Evolutionary conservation across 75 land plant species (phyloP), one percentile per base, ranked within the genome.

Genomic region (Pseudotsuga menziesii): DNA sequence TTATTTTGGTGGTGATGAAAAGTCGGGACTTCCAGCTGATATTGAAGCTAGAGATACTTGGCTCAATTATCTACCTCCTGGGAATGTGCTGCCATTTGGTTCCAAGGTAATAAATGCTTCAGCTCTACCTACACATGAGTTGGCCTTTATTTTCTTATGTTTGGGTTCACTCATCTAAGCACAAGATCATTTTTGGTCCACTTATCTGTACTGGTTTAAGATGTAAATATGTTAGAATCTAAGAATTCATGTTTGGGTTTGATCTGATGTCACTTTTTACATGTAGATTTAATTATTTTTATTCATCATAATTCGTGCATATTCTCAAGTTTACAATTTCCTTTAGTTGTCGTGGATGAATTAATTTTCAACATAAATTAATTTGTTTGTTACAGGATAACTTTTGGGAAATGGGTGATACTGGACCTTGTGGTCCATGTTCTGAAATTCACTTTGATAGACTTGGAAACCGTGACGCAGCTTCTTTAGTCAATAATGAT

Each of bases 321-420:
- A 9, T 41, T 69, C 41, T 48, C 54, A 48, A 48, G 54, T 12
- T 61, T 35, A 6, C 9, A n/a, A 39, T 69, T 41, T n/a, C 67
- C n/a, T 27, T 1, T 3, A 5, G 17, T 19, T 69, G 23, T 29
- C 35, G 9, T 71, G 6, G 26, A 25, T 72, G n/a, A 76, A 3
- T 75, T n/a, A 71, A 71, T 27, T 26, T 22, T 69, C n/a, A 69
- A 5, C n/a, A 29, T 48, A 25, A 67, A 27, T 15, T 78, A 32
- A 25, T 19, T 67, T 36, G 20, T 71, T 56, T 32, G 60, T 13
- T 61, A 56, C 87, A 90, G 98, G 98, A 96, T 78, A 96, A 96
- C 72, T 96, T 96, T 52, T 96, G 98, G 98, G 98, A 96, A 85
- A 96, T 96, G 98, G 98, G 98, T 75, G 98, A 93, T 75, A 94